Percentiles rank a stretch among this genome's conserved stretches.
phyloP scores from a whole-genome alignment of 192 early-diverging fungal species.

The Polychytrium aggregatum region DNA sequence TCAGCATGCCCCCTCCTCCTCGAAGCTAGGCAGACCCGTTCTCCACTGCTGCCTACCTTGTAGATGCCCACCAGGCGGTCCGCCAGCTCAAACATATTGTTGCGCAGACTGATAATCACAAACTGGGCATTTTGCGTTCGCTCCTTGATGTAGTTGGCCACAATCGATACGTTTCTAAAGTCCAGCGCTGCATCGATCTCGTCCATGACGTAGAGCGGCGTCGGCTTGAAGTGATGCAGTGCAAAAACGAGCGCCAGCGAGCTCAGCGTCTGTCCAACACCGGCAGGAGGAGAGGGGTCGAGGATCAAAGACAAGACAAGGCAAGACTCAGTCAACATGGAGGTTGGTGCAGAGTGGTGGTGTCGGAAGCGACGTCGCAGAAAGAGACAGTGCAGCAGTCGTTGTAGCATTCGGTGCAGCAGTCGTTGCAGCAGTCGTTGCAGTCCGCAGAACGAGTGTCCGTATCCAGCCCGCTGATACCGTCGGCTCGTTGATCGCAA shows the following conservation, averaged over 20 bases:
- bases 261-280: slow-evolving; percentile 62
- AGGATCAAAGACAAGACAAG: not conserved
- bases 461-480: no score
- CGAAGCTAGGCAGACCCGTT: no score
- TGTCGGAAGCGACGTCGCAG: no score
- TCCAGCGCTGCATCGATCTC: slow-evolving; percentile 99
- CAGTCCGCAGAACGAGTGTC: no score
- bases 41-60: slow-evolving; percentile 47
- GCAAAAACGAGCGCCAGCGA: slow-evolving; percentile 99
- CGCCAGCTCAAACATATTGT: slow-evolving; percentile 99
- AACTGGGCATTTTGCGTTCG: slow-evolving; percentile 96
- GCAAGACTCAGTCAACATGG: not conserved
- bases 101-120: slow-evolving; percentile 93
- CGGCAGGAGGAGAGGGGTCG: no score
- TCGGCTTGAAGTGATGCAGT: slow-evolving; percentile 97
- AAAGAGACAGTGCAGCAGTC: no score
- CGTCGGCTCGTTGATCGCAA: no score
- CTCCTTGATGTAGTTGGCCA: slow-evolving; percentile 98
- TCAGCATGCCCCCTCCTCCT: not conserved
- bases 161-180: slow-evolving; percentile 97
- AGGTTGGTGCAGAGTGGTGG: no score
- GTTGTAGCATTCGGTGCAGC: no score
- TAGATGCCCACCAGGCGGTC: slow-evolving; percentile 98
- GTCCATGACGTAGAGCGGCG: slow-evolving; percentile 99
- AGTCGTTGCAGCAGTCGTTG: no score